Evolutionary conservation across 2,329 filamentous ascomycete genomes (phyloP).

Genomic region (Pestalotiopsis sp.): DNA sequence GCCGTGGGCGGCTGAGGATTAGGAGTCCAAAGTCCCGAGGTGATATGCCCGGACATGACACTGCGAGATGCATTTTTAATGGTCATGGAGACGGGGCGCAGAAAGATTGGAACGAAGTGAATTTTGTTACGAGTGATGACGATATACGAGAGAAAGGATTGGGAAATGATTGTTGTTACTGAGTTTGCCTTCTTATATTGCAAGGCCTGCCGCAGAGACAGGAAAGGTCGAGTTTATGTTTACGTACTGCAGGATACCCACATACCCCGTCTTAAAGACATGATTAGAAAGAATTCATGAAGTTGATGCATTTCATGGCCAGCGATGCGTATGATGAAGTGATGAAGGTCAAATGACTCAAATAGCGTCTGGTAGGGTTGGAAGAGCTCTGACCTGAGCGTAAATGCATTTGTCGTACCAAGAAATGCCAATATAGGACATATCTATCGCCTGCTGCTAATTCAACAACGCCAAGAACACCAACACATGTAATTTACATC

Average conservation of each 20-base stretch:
- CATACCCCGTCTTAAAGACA: not conserved
- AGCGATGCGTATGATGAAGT: no score
- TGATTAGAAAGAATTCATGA: not conserved
- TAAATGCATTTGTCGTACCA: no score
- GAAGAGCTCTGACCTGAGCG: no score
- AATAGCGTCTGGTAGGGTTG: no score
- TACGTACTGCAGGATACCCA: constrained; percentile 13
- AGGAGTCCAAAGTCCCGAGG: not conserved
- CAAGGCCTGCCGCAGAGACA: not conserved
- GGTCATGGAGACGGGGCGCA: not conserved
- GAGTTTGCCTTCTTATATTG: not conserved
- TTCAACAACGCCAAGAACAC: not conserved
- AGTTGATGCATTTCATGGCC: not conserved
- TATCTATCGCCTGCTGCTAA: not conserved
- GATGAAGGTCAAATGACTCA: no score
- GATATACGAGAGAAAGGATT: constrained; percentile 8
- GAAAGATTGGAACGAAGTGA: not conserved
- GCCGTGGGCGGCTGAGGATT: constrained; percentile 33
- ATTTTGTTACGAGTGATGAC: constrained; percentile 10
- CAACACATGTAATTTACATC: not conserved
- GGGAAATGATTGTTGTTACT: not conserved
- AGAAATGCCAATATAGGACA: not conserved
- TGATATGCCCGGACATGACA: not conserved
- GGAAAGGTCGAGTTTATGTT: not conserved
- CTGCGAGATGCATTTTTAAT: not conserved